phyloP scores from a whole-genome alignment of 257 asterid species.

The Anisodus tanguticus region DNA sequence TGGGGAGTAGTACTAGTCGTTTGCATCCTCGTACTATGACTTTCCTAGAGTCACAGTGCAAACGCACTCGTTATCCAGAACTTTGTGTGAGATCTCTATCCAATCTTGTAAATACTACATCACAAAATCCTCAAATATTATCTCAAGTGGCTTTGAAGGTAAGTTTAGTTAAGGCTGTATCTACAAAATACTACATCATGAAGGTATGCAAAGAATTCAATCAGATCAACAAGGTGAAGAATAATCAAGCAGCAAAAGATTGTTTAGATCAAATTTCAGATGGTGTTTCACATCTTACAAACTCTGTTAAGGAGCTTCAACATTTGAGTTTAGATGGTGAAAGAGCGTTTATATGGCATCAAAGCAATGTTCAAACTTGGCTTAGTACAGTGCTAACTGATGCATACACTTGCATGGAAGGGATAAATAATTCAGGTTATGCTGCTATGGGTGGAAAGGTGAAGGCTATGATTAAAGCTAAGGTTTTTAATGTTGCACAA shows the following conservation, averaged over 20 bases:
- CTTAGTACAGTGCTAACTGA: slow-evolving; percentile 61
- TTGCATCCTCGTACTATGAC: not conserved
- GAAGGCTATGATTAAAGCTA: slow-evolving; percentile 53
- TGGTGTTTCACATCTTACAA: slow-evolving; percentile 56
- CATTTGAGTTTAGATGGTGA: slow-evolving; percentile 42
- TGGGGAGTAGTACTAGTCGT: slow-evolving; percentile 26
- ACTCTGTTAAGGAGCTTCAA: slow-evolving; percentile 55
- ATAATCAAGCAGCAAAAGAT: slow-evolving; percentile 47
- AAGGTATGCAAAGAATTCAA: slow-evolving; percentile 51
- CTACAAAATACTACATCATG: slow-evolving; percentile 51
- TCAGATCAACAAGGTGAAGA: slow-evolving; percentile 40
- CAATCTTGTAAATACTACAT: slow-evolving; percentile 34
- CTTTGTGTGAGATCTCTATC: slow-evolving; percentile 50
- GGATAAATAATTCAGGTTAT: slow-evolving; percentile 51
- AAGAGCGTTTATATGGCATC: slow-evolving; percentile 58
- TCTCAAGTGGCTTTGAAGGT: slow-evolving; percentile 60
- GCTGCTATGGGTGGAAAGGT: slow-evolving; percentile 47
- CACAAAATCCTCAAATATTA: slow-evolving; percentile 47
- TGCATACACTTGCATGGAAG: slow-evolving; percentile 54
- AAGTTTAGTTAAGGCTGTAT: slow-evolving; percentile 51
- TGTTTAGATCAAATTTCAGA: slow-evolving; percentile 67
- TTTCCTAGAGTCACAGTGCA: slow-evolving; percentile 56
- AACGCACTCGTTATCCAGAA: slow-evolving; percentile 43
- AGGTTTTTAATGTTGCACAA: slow-evolving; percentile 65
- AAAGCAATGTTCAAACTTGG: slow-evolving; percentile 63